Evolutionary conservation across 2,329 filamentous ascomycete species (phyloP).

Genomic region (Alternaria ventricosa): DNA sequence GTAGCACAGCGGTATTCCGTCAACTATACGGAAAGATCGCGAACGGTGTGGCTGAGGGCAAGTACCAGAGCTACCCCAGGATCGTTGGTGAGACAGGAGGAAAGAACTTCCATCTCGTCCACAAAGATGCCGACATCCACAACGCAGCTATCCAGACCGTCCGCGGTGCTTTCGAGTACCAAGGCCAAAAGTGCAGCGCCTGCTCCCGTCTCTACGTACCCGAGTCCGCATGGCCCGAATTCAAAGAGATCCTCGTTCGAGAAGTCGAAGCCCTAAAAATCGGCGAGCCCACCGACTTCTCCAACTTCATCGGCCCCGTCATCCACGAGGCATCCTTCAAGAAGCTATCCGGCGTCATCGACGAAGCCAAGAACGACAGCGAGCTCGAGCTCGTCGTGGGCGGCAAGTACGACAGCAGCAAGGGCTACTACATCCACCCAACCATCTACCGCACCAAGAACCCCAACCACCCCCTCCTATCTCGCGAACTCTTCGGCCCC

Average conservation of each 20-base stretch:
- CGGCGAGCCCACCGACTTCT: slow-evolving; percentile 72
- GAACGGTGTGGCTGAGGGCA: slow-evolving; percentile 77
- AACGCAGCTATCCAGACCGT: slow-evolving; percentile 84
- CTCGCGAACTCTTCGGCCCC: slow-evolving; percentile 83
- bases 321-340: slow-evolving; percentile 84
- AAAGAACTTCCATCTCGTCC: slow-evolving; percentile 91
- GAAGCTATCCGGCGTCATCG: slow-evolving; percentile 78
- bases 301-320: slow-evolving; percentile 85
- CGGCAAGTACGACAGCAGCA: slow-evolving; percentile 76
- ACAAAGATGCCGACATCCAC: slow-evolving; percentile 75
- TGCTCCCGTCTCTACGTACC: slow-evolving; percentile 82
- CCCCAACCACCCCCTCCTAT: slow-evolving; percentile 75
- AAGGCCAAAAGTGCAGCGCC: slow-evolving; percentile 90
- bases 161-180: slow-evolving; percentile 87
- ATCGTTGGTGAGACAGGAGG: slow-evolving; percentile 91
- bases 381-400: slow-evolving; percentile 76
- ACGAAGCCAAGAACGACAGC: slow-evolving; percentile 76
- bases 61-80: slow-evolving; percentile 83
- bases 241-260: slow-evolving; percentile 69
- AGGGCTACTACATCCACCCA: slow-evolving; percentile 83
- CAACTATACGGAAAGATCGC: slow-evolving; percentile 87
- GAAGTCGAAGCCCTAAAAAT: slow-evolving; percentile 75
- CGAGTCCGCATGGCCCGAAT: slow-evolving; percentile 74
- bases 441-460: slow-evolving; percentile 80
- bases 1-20: slow-evolving; percentile 90